Evolutionary conservation across 2,329 filamentous ascomycete genomes (phyloP).

Genomic region (Leptographium procerum): DNA sequence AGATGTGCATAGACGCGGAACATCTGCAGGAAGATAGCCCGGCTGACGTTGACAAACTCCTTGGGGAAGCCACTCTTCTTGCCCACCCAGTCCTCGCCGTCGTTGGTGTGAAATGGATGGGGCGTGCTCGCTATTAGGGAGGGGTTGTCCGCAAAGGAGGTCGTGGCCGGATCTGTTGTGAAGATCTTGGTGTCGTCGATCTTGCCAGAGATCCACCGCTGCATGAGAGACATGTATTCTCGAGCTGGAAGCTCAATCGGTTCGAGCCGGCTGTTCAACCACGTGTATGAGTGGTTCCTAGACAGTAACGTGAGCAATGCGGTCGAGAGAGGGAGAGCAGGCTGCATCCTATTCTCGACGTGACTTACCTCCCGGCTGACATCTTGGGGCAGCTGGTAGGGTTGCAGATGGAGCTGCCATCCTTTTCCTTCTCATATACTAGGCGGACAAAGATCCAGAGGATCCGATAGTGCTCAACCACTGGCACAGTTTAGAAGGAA

Average conservation of each 20-base stretch:
- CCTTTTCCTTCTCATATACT: conserved; percentile 74
- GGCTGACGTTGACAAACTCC: conserved; percentile 81
- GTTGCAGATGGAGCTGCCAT: conserved; percentile 73
- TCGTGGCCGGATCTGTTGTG: conserved; percentile 67
- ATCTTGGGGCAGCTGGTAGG: conserved; percentile 75
- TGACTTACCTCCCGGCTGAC: conserved; percentile 84
- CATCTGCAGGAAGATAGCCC: conserved; percentile 94
- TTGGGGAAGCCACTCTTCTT: conserved; percentile 88
- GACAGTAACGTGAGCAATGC: background rate
- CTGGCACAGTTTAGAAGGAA: conserved; percentile 31
- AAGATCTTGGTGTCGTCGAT: conserved; percentile 85
- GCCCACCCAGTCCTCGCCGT: conserved; percentile 62
- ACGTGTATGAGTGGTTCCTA: conserved; percentile 89
- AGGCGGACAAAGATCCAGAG: conserved; percentile 83
- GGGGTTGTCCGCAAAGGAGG: conserved; percentile 55
- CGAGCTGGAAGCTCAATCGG: conserved; percentile 86
- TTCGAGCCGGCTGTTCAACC: conserved; percentile 78
- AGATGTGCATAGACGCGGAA: conserved; percentile 97
- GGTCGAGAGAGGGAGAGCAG: background rate
- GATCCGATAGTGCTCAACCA: conserved; percentile 85
- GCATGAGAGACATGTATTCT: conserved; percentile 91
- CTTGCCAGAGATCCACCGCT: conserved; percentile 95
- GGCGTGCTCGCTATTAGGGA: background rate
- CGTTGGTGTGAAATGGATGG: background rate
- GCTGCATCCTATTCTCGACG: background rate